Evolutionary conservation across 345 rosid genomes (phyloP).

Genomic region (Conringia planisiliqua): DNA sequence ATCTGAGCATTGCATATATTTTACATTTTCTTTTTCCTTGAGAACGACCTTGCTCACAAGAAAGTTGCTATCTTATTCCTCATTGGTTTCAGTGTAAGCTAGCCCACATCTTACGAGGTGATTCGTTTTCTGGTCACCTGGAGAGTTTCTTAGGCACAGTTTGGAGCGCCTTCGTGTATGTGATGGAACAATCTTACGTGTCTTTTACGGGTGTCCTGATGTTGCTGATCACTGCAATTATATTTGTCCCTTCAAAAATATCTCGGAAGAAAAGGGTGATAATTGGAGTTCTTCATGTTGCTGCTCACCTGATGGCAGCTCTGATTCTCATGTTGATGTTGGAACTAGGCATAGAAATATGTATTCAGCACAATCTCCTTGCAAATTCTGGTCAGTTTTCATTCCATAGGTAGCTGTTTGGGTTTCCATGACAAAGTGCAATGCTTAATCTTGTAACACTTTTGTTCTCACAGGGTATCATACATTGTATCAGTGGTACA

Average conservation of each 20-base stretch:
- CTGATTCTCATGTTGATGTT: slow-evolving; percentile 85
- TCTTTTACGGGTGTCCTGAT: slow-evolving; percentile 73
- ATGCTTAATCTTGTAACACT: not conserved
- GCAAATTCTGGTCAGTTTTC: slow-evolving; percentile 81
- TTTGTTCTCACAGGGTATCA: slow-evolving; percentile 69
- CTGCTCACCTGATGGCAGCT: slow-evolving; percentile 88
- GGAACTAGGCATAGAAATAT: slow-evolving; percentile 90
- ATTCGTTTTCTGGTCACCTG: slow-evolving; percentile 85
- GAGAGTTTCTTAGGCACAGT: slow-evolving; percentile 79
- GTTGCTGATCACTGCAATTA: slow-evolving; percentile 59
- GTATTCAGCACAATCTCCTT: slow-evolving; percentile 82
- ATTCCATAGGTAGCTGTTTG: not conserved
- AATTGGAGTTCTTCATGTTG: slow-evolving; percentile 86
- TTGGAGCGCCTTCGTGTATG: slow-evolving; percentile 60
- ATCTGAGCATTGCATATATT: not conserved
- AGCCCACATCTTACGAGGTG: slow-evolving; percentile 74
- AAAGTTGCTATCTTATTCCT: slow-evolving; percentile 4
- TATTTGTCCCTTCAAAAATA: slow-evolving; percentile 83
- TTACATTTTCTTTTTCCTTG: slow-evolving; percentile 1
- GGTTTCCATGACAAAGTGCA: not conserved
- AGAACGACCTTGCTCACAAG: not conserved
- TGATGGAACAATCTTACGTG: slow-evolving; percentile 74
- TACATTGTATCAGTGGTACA: slow-evolving; percentile 93
- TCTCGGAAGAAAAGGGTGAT: slow-evolving; percentile 71
- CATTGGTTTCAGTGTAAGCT: slow-evolving; percentile 75